Conservation (phyloP, 495 filamentous ascomycete species). For the Tuber umbilicatum region DNA sequence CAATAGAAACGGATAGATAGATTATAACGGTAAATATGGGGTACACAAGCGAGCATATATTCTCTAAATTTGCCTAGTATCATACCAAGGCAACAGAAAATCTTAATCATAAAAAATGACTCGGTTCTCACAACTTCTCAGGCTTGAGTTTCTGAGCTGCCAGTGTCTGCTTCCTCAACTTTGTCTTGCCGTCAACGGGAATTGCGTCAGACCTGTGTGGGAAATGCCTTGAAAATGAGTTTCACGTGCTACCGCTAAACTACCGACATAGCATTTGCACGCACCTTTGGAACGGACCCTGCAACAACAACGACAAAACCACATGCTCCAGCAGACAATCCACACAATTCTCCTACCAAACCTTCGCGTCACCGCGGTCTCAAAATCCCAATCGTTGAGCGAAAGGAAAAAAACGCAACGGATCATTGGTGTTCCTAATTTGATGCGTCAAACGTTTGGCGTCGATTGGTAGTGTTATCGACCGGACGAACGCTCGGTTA, state of each 20-base stretch:
- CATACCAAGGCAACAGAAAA: not conserved
- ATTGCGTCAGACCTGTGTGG: not conserved
- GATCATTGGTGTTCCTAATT: not conserved
- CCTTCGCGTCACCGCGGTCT: not conserved
- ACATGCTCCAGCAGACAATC: not conserved
- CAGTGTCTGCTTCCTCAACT: not conserved
- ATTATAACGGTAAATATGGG: not conserved
- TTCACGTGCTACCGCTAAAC: not conserved
- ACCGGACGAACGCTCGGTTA: not conserved
- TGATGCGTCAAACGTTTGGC: not conserved
- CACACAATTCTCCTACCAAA: not conserved
- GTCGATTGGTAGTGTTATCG: not conserved
- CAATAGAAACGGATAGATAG: too few species aligned
- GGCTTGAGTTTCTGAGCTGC: not conserved
- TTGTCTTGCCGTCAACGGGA: not conserved
- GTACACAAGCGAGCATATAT: not conserved
- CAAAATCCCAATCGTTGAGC: not conserved
- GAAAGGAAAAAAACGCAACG: not conserved
- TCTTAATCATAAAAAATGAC: not conserved
- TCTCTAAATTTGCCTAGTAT: too few species aligned
- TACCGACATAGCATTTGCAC: not conserved
- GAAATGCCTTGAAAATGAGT: not conserved
- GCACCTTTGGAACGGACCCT: not conserved
- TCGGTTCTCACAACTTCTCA: not conserved
- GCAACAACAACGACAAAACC: not conserved